Evolutionary conservation across 2,329 filamentous ascomycete species (phyloP), one percentile per base, ranked within the genome.

Genomic region (Penicillium sp.): DNA sequence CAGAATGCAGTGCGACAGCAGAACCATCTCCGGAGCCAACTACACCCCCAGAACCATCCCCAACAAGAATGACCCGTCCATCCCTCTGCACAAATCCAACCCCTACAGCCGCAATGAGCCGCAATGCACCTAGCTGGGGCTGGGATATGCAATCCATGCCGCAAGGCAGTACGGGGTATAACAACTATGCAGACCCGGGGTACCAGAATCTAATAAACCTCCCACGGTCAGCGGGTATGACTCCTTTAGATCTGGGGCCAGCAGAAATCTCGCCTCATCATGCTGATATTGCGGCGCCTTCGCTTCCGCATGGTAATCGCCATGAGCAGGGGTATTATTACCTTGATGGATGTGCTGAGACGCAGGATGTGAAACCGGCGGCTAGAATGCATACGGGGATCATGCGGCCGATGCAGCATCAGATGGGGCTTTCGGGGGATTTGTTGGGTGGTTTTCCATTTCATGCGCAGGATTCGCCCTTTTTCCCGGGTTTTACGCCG

Each of bases 1-100:
- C 72, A 5, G 74, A 75, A 47, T 73, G 68, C 55, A 71, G 69
- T 46, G 72, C 70, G 26, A 73, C 72, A 21, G 68, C 72, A n/a
- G 74, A 75, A 41, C 68, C 74, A 16, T 75, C 74, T 1, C 71
- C 73, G 10, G 72, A 75, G 51, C 73, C 72, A 24, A 53, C 62
- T 9, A 74, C 72, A 24, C 72, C 71, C 21, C 65, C 67, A 13
- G 72, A 72, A 21, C 70, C 68, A 37, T 68, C 68, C 1, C 63
- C 67, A 14, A 68, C 54, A 49, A 57, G 64, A 43, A 53, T 67
- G 39, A 57, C 66, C 58, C 54, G 59, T 50, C 29, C 61, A 52
- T 48, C 60, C 56, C 52, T 66, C 62, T 22, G 60, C 65, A 50
- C 21, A 16, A 49, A 58, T 22, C 24, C 54, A 21, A 43, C 60